phyloP scores from a whole-genome alignment of 2,329 filamentous ascomycete species.

The Colletotrichum shisoi region DNA sequence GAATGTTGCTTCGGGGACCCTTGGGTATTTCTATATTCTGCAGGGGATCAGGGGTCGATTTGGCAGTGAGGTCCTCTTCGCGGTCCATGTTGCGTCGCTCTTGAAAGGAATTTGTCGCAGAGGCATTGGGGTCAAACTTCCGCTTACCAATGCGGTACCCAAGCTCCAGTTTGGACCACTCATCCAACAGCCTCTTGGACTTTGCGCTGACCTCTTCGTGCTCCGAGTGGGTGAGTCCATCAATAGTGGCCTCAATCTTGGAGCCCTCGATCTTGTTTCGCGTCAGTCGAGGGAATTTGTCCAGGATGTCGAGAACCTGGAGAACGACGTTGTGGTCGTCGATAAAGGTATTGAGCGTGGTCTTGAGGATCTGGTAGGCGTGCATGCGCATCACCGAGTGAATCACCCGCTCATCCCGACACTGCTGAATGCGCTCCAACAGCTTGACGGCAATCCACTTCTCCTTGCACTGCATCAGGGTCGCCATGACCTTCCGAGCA shows the following conservation, averaged over 20 bases:
- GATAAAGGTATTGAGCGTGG: slow-evolving; percentile 81
- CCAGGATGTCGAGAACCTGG: slow-evolving; percentile 88
- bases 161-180: slow-evolving; percentile 88
- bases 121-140: slow-evolving; percentile 77
- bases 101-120: slow-evolving; percentile 63
- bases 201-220: slow-evolving; percentile 78
- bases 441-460: slow-evolving; percentile 99
- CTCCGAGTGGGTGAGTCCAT: slow-evolving; percentile 70
- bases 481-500: slow-evolving; percentile 93
- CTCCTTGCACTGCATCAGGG: slow-evolving; percentile 96
- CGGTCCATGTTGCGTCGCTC: slow-evolving; percentile 65
- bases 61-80: slow-evolving; percentile 50
- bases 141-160: slow-evolving; percentile 93
- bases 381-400: slow-evolving; percentile 95
- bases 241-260: slow-evolving; percentile 85
- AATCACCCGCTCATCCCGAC: slow-evolving; percentile 84
- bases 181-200: slow-evolving; percentile 75
- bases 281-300: slow-evolving; percentile 87
- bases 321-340: slow-evolving; percentile 90
- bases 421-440: slow-evolving; percentile 84
- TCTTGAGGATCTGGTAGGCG: slow-evolving; percentile 93
- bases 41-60: slow-evolving; percentile 53
- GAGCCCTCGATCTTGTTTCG: slow-evolving; percentile 97
- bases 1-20: slow-evolving; percentile 67
- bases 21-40: slow-evolving; percentile 63